Base-by-base conservation (phyloP, 2,329 filamentous ascomycete species). In the Diatrype stigma region DNA sequence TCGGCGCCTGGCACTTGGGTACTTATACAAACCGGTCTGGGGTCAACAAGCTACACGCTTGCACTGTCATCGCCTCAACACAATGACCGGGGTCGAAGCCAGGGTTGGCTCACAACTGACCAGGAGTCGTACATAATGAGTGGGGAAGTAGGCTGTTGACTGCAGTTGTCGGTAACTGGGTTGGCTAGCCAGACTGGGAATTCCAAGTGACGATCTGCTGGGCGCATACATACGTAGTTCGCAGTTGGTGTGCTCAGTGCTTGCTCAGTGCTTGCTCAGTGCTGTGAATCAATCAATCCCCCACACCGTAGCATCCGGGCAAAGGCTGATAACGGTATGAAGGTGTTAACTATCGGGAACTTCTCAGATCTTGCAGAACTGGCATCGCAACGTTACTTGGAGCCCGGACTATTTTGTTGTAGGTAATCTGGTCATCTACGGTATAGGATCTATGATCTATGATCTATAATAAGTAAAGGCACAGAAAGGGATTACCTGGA, bases 1-100 rank as follows among this genome's bases (percentile, higher is more conserved):
- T 23, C 26, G 34, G 34, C 35, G 46, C 16, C 21, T 28, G 21
- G 19, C 35, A 51, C 49, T 49, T n/a, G 38, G 21, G 19, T 26
- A 51, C 49, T 49, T n/a, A 45, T 45, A 28, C 17, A 28, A 7
- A 30, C 16, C n/a, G 40, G n/a, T 28, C 22, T 26, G 40, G 40
- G 40, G 40, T 44, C 7, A 6, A 37, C 14, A 7, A 12, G 14
- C 16, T 23, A 23, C 14, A 21, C 14, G 22, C 21, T 17, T 17
- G 12, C 22, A 44, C 12, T 7, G 12, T 28, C 19, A 23, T 44
- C 19, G 22, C 22, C 22, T 28, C 22, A 44, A 44, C 26, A n/a
- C n/a, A n/a, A 19, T 17, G 16, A 26, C 40, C n/a, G 22, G 12
- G 26, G 26, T 30, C 26, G 5, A 30, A 6, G 26, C 26, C 26